These are phyloP conservation scores for Geotrichum phurueaensis DNA, from an alignment of 1,139 yeast species.

Conservation along the genomic window DNA sequence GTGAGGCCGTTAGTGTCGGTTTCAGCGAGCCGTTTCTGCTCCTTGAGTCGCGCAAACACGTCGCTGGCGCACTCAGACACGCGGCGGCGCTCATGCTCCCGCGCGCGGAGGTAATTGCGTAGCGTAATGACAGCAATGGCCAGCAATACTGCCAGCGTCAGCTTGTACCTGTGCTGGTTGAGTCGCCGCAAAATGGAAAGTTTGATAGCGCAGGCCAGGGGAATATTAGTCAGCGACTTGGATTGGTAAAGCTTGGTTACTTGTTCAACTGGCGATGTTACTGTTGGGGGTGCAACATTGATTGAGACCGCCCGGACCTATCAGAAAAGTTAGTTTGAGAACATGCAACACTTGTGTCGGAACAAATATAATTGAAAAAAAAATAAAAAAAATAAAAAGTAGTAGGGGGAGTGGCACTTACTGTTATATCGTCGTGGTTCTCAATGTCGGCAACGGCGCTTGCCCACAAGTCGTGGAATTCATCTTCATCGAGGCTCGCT, in stretches of 20 bases:
- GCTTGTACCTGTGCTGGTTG: constrained; percentile 19
- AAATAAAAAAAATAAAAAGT: neutral
- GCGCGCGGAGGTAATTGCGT: neutral
- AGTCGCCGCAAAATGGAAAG: constrained; percentile 14
- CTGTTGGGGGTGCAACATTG: neutral
- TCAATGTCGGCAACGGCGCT: constrained; percentile 59
- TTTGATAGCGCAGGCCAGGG: constrained; percentile 30
- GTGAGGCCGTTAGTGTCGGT: constrained; percentile 36
- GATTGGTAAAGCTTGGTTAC: constrained; percentile 31
- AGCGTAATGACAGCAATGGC: neutral
- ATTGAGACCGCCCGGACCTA: constrained; percentile 1
- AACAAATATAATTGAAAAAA: neutral
- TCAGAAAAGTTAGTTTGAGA: neutral
- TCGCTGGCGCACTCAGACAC: constrained; percentile 32
- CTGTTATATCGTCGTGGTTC: constrained; percentile 70
- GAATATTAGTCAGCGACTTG: constrained; percentile 34
- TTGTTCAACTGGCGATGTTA: neutral
- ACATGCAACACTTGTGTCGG: neutral
- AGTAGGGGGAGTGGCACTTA: constrained; percentile 49
- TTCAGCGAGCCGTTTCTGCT: constrained; percentile 36
- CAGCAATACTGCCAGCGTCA: neutral
- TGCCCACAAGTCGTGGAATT: constrained; percentile 77
- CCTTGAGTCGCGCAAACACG: constrained; percentile 30
- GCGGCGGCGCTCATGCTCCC: constrained; percentile 12
- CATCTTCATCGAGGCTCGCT: constrained; percentile 54